Conservation (phyloP, 2,329 filamentous ascomycete genomes). For the Davidsoniella virescens region DNA sequence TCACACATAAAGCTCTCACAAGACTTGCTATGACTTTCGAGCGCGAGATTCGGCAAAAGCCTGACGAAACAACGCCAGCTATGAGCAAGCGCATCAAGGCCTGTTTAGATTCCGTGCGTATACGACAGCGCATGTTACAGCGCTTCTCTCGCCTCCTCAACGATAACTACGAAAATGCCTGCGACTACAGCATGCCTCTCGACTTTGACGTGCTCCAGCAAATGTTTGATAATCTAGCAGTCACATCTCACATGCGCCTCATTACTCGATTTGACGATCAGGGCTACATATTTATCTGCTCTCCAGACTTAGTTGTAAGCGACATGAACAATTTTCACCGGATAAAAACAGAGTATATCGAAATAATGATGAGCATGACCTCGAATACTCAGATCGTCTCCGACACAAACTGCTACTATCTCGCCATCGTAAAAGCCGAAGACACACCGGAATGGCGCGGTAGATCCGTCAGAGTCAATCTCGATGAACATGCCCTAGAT, state of each 20-base stretch:
- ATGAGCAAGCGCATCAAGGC: conserved; percentile 98
- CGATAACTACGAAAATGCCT: conserved; percentile 90
- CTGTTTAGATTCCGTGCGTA: conserved; percentile 85
- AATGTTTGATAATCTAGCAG: conserved; percentile 64
- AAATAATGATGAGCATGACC: conserved; percentile 63
- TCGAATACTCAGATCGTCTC: conserved; percentile 29
- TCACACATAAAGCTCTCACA: conserved; percentile 84
- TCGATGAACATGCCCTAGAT: conserved; percentile 67
- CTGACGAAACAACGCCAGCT: conserved; percentile 67
- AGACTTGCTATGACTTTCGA: conserved; percentile 85
- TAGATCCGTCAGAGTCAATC: conserved; percentile 50
- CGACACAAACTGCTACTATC: conserved; percentile 40
- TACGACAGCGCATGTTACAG: conserved; percentile 89
- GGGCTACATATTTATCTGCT: conserved; percentile 71
- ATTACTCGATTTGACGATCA: conserved; percentile 51
- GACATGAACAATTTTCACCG: conserved; percentile 19
- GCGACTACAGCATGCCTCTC: conserved; percentile 79
- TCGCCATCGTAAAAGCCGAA: conserved; percentile 58
- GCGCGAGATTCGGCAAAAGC: conserved; percentile 68
- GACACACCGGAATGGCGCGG: conserved; percentile 68
- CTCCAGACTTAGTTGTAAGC: conserved; percentile 42
- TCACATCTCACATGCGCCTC: conserved; percentile 77
- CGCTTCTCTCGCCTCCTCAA: conserved; percentile 83
- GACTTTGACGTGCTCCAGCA: conserved; percentile 50
- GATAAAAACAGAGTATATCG: conserved; percentile 63